These are phyloP conservation scores for Trichoderma erinaceum DNA, from an alignment of 495 filamentous ascomycete species.

Conservation along the genomic window DNA sequence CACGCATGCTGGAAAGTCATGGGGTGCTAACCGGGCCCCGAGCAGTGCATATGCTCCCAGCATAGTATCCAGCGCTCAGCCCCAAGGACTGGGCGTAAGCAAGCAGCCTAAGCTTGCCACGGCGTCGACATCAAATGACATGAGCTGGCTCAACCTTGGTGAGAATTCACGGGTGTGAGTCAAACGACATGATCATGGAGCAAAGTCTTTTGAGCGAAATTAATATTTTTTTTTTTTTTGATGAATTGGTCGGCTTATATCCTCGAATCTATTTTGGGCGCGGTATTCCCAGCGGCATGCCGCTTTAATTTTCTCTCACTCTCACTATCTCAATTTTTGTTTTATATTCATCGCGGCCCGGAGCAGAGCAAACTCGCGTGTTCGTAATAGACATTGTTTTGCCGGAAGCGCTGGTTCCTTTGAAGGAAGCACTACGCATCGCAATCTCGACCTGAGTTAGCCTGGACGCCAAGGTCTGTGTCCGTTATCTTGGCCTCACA, in stretches of 20 bases:
- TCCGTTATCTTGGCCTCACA: not conserved
- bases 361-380: not conserved
- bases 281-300: conserved; percentile 12
- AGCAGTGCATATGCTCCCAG: conserved; percentile 53
- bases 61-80: conserved; percentile 13
- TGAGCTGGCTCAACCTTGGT: conserved; percentile 72
- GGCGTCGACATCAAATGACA: conserved; percentile 46
- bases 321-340: not conserved
- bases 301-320: conserved; percentile 14
- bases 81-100: conserved; percentile 29
- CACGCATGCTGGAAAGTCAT: conserved; percentile 30
- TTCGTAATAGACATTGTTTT: not conserved
- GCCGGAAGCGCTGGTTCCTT: not conserved
- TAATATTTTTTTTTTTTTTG: conserved; percentile 9
- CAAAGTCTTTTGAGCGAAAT: conserved; percentile 10
- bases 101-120: conserved; percentile 37
- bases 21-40: conserved; percentile 44
- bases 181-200: conserved; percentile 11
- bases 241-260: conserved; percentile 12
- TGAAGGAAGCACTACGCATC: not conserved
- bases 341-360: not conserved
- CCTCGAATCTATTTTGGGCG: conserved; percentile 10
- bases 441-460: not conserved
- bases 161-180: conserved; percentile 21
- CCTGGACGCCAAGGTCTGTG: not conserved